Percentiles rank a stretch among this genome's conserved stretches.
These are phyloP conservation scores for Claviceps sp. DNA, from an alignment of 2,329 filamentous ascomycete species.

Conservation along the genomic window DNA sequence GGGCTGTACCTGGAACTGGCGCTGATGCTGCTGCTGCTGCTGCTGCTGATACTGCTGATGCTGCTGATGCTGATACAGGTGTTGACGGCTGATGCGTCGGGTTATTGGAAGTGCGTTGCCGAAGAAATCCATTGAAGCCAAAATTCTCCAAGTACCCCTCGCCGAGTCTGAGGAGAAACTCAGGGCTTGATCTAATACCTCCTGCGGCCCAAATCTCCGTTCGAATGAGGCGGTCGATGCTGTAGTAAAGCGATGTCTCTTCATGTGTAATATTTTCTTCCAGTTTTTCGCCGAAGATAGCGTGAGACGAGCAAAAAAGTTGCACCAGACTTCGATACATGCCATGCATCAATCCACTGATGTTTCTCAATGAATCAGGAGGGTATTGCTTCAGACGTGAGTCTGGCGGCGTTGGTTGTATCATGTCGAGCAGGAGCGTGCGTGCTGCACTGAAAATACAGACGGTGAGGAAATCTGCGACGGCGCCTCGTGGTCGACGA, in stretches of 20 bases:
- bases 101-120: constrained; percentile 8
- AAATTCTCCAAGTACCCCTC: constrained; percentile 25
- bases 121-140: constrained; percentile 21
- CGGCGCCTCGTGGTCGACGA: constrained; percentile 30
- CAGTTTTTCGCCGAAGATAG: constrained; percentile 31
- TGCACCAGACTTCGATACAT: constrained; percentile 26
- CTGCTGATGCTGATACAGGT: not conserved
- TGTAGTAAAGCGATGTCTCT: constrained; percentile 29
- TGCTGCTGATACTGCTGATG: not conserved
- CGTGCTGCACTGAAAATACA: constrained; percentile 45
- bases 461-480: constrained; percentile 39
- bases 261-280: constrained; percentile 28
- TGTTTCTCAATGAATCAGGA: not conserved
- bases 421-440: constrained; percentile 36
- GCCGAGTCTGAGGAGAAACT: constrained; percentile 38
- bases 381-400: constrained; percentile 1
- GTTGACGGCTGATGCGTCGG: constrained; percentile 4
- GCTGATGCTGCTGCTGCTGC: not conserved
- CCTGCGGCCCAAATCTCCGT: constrained; percentile 33
- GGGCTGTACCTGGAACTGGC: not conserved
- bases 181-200: constrained; percentile 31
- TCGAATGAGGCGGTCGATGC: constrained; percentile 30
- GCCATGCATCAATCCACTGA: constrained; percentile 2
- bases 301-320: constrained; percentile 30
- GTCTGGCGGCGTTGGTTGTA: not conserved